Percentiles rank a stretch among this genome's conserved stretches.
Evolutionary conservation across 495 filamentous ascomycete genomes (phyloP).

Genomic region (Aspergillus sclerotiicarbonarius): DNA sequence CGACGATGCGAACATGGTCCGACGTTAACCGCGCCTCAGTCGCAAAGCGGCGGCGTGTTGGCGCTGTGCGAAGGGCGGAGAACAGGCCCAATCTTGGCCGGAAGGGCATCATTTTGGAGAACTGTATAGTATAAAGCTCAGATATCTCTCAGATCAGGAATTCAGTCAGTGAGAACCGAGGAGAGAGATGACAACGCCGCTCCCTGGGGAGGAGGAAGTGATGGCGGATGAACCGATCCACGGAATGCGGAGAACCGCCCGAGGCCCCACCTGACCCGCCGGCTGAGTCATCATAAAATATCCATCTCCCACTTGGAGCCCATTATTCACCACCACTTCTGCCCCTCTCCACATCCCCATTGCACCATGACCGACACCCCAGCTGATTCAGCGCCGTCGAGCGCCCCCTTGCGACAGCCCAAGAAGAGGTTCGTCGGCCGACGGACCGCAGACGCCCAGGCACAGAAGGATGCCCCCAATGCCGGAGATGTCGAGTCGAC

Average conservation of each 20-base stretch:
- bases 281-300: constrained; percentile 8
- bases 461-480: constrained; percentile 37
- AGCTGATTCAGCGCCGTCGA: neutral
- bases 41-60: constrained; percentile 33
- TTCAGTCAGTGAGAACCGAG: too few relatives aligned
- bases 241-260: constrained; percentile 26
- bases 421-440: constrained; percentile 80
- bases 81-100: constrained; percentile 27
- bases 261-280: constrained; percentile 19
- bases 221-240: neutral
- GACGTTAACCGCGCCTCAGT: constrained; percentile 49
- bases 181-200: too few relatives aligned
- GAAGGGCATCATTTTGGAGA: constrained; percentile 23
- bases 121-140: too few relatives aligned
- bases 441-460: constrained; percentile 56
- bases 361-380: constrained; percentile 19
- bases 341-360: neutral
- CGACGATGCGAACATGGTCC: constrained; percentile 68
- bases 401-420: constrained; percentile 47
- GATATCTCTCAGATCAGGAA: too few relatives aligned
- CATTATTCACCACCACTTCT: neutral
- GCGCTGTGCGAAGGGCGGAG: constrained; percentile 32
- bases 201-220: neutral
- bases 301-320: constrained; percentile 16
- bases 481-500: constrained; percentile 64